phyloP scores from a whole-genome alignment of 2,329 filamentous ascomycete genomes.

The Paraconiothyrium sp. region DNA sequence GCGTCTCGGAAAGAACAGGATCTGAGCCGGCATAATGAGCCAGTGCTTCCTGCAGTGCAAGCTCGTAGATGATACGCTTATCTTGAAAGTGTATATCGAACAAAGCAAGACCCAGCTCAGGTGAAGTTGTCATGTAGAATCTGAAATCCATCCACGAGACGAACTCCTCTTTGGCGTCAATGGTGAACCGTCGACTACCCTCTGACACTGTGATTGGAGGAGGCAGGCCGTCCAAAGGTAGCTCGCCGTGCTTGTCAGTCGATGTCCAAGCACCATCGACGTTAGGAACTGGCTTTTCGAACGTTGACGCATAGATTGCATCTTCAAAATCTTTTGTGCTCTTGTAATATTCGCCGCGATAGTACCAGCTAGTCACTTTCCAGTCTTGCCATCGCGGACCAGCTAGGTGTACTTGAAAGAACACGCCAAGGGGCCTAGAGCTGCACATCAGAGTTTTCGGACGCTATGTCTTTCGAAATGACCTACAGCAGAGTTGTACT shows the following conservation, averaged over 20 bases:
- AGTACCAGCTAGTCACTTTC: constrained; percentile 63
- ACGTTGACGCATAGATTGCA: constrained; percentile 55
- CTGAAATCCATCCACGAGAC: constrained; percentile 63
- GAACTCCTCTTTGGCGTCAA: constrained; percentile 57
- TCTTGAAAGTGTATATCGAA: constrained; percentile 65
- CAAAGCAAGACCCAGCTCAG: constrained; percentile 60
- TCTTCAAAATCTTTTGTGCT: constrained; percentile 59
- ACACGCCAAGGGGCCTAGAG: constrained; percentile 54
- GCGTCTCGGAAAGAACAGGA: constrained; percentile 56
- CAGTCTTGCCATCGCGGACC: constrained; percentile 62
- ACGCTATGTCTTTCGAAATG: not conserved
- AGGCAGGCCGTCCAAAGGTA: constrained; percentile 62
- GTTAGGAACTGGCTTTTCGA: constrained; percentile 59
- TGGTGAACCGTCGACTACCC: constrained; percentile 52
- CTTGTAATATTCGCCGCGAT: constrained; percentile 63
- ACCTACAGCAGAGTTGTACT: constrained; percentile 52
- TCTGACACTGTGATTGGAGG: constrained; percentile 61
- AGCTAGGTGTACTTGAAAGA: constrained; percentile 57
- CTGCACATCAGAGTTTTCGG: not conserved
- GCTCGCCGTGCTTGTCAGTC: constrained; percentile 54
- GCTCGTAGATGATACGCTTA: constrained; percentile 65
- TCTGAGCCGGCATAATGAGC: constrained; percentile 63
- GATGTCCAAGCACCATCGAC: constrained; percentile 60
- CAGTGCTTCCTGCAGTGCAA: constrained; percentile 64
- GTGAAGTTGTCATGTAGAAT: constrained; percentile 62